Evolutionary conservation across 441 rosid species (phyloP).

Genomic region (Dalechampia spathulata): DNA sequence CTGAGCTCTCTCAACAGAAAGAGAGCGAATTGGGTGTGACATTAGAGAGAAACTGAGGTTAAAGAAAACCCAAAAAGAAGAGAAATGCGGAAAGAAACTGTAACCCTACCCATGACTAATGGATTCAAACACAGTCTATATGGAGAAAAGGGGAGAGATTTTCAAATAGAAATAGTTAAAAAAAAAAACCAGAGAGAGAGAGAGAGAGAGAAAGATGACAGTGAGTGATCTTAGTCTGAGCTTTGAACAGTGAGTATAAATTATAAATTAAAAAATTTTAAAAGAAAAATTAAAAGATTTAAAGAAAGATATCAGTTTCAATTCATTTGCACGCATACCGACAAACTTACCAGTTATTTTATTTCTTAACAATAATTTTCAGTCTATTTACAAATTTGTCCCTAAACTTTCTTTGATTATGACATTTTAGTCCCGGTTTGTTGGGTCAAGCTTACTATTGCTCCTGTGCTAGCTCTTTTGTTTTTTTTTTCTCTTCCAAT

Average conservation of each 20-base stretch:
- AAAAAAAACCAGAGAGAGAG: no score
- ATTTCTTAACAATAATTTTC: conserved; percentile 4
- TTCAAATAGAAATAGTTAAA: not conserved
- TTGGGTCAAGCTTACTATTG: not conserved
- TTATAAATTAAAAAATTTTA: no score
- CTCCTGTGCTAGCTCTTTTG: not conserved
- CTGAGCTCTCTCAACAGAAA: conserved; percentile 29
- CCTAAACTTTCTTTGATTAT: conserved; percentile 33
- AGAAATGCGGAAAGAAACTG: conserved; percentile 12
- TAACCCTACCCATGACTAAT: conserved; percentile 26
- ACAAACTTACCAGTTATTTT: conserved; percentile 46
- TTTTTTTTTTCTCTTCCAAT: not conserved
- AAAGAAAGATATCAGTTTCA: conserved; percentile 24
- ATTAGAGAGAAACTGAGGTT: conserved; percentile 19
- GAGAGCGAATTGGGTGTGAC: conserved; percentile 26
- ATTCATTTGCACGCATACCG: conserved; percentile 62
- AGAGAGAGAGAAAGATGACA: conserved; percentile 18
- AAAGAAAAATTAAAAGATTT: not conserved
- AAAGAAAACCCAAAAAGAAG: not conserved
- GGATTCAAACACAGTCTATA: not conserved
- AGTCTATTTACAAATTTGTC: conserved; percentile 39
- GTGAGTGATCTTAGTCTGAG: conserved; percentile 31
- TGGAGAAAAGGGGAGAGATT: conserved; percentile 3
- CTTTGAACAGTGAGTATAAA: conserved; percentile 17
- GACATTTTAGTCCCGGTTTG: conserved; percentile 26